Base-by-base conservation (phyloP, 2,329 filamentous ascomycete genomes). In the Kalmusia sp. region DNA sequence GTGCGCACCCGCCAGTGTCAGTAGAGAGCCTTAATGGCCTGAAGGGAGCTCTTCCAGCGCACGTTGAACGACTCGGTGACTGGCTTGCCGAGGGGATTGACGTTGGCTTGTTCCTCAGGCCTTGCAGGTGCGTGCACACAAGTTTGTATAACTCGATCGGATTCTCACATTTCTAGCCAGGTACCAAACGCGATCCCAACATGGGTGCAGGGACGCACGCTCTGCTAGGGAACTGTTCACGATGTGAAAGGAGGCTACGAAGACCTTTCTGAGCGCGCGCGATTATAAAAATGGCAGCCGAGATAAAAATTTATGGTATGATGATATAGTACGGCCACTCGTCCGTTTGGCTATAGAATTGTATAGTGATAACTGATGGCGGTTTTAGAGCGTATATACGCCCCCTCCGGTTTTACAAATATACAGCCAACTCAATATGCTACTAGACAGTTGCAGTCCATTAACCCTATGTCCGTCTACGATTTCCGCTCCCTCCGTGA, bases 231-330 rank as follows among this genome's bases (percentile, higher is more conserved):
- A 61, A 37, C 30, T 59, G 34, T 51, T 49, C 22, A 41, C 39
- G 14, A 43, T 57, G 35, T 58, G 38, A 47, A 39, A 58, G 15
- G 27, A 55, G 43, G 53, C 30, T 1, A 61, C 57, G 47, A 54
- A 51, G 14, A 61, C 61, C 15, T 63, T 63, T 41, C 43, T 51
- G 3, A 58, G 57, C 44, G 58, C 56, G 41, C 53, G 47, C 11
- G 44, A 59, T 51, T 65, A 54, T 46, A 54, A 55, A 37, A 38
- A 57, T 46, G 40, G 49, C n/a, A 41, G 55, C 30, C 31, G 50
- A 15, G 58, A 65, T 51, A 51, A 62, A 49, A 62, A 63, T 52
- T 57, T 55, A 15, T 61, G 55, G 60, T 63, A 54, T 50, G 33
- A 54, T 47, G 47, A 61, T 52, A 55, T 65, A 19, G 51, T 63